Percentiles rank a stretch among this genome's conserved stretches.
These are phyloP conservation scores for Fusarium chuoi DNA, from an alignment of 2,329 filamentous ascomycete genomes.

Conservation along the genomic window DNA sequence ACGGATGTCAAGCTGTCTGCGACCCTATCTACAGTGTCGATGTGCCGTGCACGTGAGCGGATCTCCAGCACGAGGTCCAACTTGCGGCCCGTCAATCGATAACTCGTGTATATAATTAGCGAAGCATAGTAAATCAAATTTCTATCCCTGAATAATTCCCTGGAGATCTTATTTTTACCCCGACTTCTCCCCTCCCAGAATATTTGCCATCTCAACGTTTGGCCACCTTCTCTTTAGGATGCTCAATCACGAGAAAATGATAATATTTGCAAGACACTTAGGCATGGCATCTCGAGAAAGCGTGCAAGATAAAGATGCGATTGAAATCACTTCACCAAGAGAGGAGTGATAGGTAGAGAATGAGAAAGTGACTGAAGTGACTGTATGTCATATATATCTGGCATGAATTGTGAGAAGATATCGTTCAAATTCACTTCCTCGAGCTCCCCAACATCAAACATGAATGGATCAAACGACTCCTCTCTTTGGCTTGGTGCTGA, in stretches of 20 bases:
- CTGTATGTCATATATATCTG: neutral
- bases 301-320: too few relatives aligned
- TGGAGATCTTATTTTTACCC: neutral
- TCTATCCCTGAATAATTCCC: fast-evolving
- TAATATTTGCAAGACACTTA: neutral
- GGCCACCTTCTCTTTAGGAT: neutral
- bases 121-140: neutral
- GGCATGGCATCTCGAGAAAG: neutral
- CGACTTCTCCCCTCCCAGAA: neutral
- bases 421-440: slow-evolving; percentile 13
- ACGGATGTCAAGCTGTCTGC: neutral
- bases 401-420: neutral
- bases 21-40: neutral
- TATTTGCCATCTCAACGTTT: fast-evolving
- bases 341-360: too few relatives aligned
- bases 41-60: slow-evolving; percentile 20
- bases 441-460: neutral
- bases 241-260: neutral
- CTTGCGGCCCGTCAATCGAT: too few relatives aligned
- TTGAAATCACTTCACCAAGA: neutral
- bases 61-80: neutral
- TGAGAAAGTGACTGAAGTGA: neutral
- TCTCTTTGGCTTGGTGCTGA: neutral
- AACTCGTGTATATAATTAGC: too few relatives aligned
- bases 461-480: neutral